Conservation (phyloP, 306 rosid genomes). For the Glycyrrhiza uralensis region DNA sequence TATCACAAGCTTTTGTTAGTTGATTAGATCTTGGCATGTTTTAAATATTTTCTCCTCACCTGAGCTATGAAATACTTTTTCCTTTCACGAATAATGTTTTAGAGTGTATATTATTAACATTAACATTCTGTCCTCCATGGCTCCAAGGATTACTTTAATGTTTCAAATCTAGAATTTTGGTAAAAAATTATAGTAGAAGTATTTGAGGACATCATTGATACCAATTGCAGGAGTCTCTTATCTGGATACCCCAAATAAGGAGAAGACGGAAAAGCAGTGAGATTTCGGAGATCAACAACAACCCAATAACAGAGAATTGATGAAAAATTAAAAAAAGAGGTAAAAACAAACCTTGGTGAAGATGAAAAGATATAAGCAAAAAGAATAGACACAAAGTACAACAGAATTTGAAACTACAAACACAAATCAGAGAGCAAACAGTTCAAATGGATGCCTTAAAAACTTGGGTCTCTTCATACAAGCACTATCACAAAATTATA, state of each 20-base stretch:
- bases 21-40: not conserved
- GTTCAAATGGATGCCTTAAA: too few relatives aligned
- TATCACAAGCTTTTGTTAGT: too few relatives aligned
- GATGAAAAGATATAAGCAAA: too few relatives aligned
- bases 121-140: not conserved
- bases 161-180: not conserved
- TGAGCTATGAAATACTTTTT: not conserved
- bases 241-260: not conserved
- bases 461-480: too few relatives aligned
- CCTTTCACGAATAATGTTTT: not conserved
- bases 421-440: too few relatives aligned
- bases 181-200: not conserved
- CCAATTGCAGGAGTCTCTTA: too few relatives aligned
- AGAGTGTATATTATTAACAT: not conserved
- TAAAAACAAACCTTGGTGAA: slow-evolving; percentile 9
- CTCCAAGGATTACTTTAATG: not conserved
- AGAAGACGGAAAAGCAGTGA: not conserved
- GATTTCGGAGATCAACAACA: not conserved
- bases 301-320: not conserved
- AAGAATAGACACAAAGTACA: too few relatives aligned
- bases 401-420: too few relatives aligned
- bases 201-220: not conserved
- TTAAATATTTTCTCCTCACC: not conserved
- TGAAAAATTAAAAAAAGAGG: not conserved
- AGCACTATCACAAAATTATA: too few relatives aligned